These are phyloP conservation scores for Orbilia quercus DNA, from an alignment of 2,329 filamentous ascomycete species.

Conservation along the genomic window DNA sequence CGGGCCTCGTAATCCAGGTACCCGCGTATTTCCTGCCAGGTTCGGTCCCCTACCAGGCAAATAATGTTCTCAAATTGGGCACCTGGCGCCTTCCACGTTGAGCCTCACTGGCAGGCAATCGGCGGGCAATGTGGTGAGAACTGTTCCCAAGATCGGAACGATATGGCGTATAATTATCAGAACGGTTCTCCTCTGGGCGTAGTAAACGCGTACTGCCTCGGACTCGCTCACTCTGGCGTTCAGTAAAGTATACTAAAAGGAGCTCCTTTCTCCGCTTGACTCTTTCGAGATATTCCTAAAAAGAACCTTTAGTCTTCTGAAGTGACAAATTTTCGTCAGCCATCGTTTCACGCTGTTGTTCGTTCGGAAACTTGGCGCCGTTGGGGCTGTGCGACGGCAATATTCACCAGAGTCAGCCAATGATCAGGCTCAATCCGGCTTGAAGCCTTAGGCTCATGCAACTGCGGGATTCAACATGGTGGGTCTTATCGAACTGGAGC, in stretches of 20 bases:
- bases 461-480: constrained; percentile 26
- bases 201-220: constrained; percentile 17
- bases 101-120: constrained; percentile 27
- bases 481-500: constrained; percentile 11
- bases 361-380: constrained; percentile 43
- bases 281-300: constrained; percentile 12
- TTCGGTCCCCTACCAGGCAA: constrained; percentile 14
- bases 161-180: not conserved
- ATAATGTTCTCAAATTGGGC: not conserved
- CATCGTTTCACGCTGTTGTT: constrained; percentile 24
- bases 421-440: constrained; percentile 10
- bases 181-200: not conserved
- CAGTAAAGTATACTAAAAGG: not conserved
- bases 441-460: constrained; percentile 17
- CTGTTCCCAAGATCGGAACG: constrained; percentile 2
- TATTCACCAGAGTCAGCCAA: constrained; percentile 21
- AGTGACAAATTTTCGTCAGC: constrained; percentile 56
- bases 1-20: constrained; percentile 43
- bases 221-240: not conserved
- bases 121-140: constrained; percentile 28
- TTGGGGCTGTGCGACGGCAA: constrained; percentile 48
- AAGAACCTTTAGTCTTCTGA: not conserved
- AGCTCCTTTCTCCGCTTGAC: not conserved
- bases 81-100: constrained; percentile 11
- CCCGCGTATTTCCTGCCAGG: constrained; percentile 21